Evolutionary conservation across 768 basidiomycete genomes (phyloP), one percentile per base, ranked within the genome.

Genomic region (Pleurotus tuber-regium): DNA sequence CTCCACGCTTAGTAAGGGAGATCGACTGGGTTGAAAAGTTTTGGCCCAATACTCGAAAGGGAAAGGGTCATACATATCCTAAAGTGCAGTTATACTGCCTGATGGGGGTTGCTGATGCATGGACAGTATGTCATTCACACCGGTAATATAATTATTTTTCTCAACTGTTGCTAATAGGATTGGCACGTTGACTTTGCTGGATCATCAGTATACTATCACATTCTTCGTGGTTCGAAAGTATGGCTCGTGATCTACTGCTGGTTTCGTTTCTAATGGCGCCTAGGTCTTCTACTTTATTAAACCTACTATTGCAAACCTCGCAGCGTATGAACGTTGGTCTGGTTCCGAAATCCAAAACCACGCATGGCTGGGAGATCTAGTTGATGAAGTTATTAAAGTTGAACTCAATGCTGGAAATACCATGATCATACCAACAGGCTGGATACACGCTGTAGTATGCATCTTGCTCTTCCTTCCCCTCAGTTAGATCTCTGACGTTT

Each of bases 161-260:
- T 51, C 29, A 38, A 51, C 54, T 36, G 43, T 14, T 31, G 4
- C 25, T 19, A 30, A 16, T 61, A 95, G 93, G 96, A 98, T 63
- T 98, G 95, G 97, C 96, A 99, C 62, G 76, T 98, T 54, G 97
- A 99, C 70, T 98, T 99, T 64, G 96, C 96, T 18, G 97, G 94
- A 1, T 94, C 91, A 2, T 96, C 90, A 1, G 96, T 95, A n/a
- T 98, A 96, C 67, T 98, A 98, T 62, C 94, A 98, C 59, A 86
- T 99, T 54, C 75, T 97, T 16, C 78, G 74, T 36, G 94, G 94
- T 23, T 77, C 83, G 51, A 97, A 93, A 80, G 95, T 85, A 57
- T 41, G 71, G 46, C 36, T 46, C 23, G 31, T 29, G 23, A 33
- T 11, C 21, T 38, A 31, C 3, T 46, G 19, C 46, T 16, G 14